Evolutionary conservation across 495 filamentous ascomycete species (phyloP).

Genomic region (Melanomma pulvis-pyrius): DNA sequence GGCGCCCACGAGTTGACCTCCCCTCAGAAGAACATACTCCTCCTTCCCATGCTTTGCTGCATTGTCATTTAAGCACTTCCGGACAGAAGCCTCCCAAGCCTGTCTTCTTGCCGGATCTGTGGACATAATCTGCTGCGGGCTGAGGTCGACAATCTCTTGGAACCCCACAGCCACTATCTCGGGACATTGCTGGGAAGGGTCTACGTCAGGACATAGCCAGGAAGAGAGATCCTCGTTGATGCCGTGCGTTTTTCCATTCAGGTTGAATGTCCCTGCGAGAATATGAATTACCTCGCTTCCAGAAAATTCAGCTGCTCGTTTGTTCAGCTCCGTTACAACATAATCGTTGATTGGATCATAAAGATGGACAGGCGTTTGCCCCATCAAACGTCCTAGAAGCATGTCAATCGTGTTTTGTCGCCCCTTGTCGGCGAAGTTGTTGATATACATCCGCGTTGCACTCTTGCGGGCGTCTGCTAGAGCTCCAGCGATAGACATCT

Average conservation of each 20-base stretch:
- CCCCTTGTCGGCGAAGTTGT: slow-evolving; percentile 93
- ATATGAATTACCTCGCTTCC: slow-evolving; percentile 59
- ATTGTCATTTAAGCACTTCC: slow-evolving; percentile 70
- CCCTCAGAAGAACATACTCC: slow-evolving; percentile 85
- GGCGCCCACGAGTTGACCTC: slow-evolving; percentile 93
- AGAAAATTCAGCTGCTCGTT: slow-evolving; percentile 53
- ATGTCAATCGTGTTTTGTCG: slow-evolving; percentile 94
- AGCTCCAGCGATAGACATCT: slow-evolving; percentile 94
- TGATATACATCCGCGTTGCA: slow-evolving; percentile 90
- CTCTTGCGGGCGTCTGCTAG: slow-evolving; percentile 94
- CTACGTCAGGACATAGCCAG: slow-evolving; percentile 72
- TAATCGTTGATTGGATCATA: slow-evolving; percentile 94
- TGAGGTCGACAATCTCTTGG: slow-evolving; percentile 95
- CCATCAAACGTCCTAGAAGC: slow-evolving; percentile 72
- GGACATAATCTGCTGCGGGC: slow-evolving; percentile 98
- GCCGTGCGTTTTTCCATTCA: slow-evolving; percentile 81
- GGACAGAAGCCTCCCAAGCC: slow-evolving; percentile 82
- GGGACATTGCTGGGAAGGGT: slow-evolving; percentile 59
- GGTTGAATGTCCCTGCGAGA: slow-evolving; percentile 89
- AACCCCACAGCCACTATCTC: slow-evolving; percentile 89
- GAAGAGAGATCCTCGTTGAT: slow-evolving; percentile 76
- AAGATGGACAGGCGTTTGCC: slow-evolving; percentile 79
- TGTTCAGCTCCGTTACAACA: slow-evolving; percentile 73
- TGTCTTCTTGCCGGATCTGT: slow-evolving; percentile 86
- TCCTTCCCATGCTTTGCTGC: slow-evolving; percentile 64